phyloP scores from a whole-genome alignment of 2,329 filamentous ascomycete species.

The Talaromyces sp. region DNA sequence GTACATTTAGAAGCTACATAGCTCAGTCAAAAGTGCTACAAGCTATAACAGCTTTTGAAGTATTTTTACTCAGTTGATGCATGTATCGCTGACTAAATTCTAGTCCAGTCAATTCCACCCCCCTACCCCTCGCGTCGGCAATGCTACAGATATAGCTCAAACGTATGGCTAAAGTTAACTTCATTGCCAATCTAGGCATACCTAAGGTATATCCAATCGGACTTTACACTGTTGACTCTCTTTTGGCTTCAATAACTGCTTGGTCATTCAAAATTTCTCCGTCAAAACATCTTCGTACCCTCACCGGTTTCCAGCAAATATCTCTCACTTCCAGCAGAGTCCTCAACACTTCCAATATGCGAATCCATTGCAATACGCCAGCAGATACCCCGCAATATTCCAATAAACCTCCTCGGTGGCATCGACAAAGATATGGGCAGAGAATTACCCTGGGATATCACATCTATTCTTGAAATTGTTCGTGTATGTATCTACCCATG shows the following conservation, averaged over 20 bases:
- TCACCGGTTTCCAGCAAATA: background rate
- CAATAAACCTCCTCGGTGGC: slow-evolving; percentile 14
- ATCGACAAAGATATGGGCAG: slow-evolving; percentile 9
- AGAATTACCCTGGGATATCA: slow-evolving; percentile 8
- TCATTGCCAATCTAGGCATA: too few species aligned
- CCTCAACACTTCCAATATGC: slow-evolving; percentile 3
- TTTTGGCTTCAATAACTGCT: background rate
- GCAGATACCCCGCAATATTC: slow-evolving; percentile 17
- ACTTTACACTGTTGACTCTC: background rate
- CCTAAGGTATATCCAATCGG: too few species aligned
- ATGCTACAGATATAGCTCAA: background rate
- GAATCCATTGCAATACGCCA: slow-evolving; percentile 17
- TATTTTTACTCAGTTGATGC: background rate
- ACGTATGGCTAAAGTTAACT: too few species aligned
- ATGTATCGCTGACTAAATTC: background rate
- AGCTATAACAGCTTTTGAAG: too few species aligned
- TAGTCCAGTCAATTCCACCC: too few species aligned
- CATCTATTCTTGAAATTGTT: slow-evolving; percentile 9
- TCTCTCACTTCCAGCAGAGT: background rate
- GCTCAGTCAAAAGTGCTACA: too few species aligned
- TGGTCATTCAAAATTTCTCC: background rate
- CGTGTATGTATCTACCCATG: slow-evolving; percentile 15
- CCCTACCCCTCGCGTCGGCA: too few species aligned
- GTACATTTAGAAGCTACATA: background rate
- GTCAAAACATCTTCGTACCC: background rate